A percentile compares a stretch with the other conserved stretches of the same genome.
Conservation (phyloP, 75 land plant species). For the Cryptomeria japonica region DNA sequence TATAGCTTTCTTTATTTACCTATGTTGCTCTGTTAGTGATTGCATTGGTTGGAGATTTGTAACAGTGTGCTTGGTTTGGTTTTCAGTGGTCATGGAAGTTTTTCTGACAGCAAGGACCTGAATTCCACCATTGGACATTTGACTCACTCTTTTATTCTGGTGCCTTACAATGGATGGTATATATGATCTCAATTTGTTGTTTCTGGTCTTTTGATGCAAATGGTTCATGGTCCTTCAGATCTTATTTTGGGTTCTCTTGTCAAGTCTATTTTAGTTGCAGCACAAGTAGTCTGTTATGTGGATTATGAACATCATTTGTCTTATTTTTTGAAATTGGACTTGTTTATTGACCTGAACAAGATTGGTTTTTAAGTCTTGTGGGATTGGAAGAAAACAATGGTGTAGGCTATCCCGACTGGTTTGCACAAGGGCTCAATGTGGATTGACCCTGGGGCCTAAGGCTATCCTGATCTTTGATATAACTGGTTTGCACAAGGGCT, state of each 20-base stretch:
- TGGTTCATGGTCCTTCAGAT: not conserved
- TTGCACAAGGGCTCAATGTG: not conserved
- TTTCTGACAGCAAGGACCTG: constrained; percentile 60
- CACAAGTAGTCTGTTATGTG: not conserved
- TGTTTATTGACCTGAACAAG: not conserved
- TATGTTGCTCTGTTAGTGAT: not conserved
- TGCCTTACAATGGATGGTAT: constrained; percentile 94
- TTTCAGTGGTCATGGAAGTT: constrained; percentile 95
- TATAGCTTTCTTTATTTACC: not conserved
- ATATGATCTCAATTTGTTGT: not conserved
- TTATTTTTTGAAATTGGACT: not conserved
- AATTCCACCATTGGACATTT: constrained; percentile 79
- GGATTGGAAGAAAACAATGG: not conserved
- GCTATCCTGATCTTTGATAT: not conserved
- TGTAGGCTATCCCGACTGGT: not conserved
- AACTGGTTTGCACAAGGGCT: not conserved
- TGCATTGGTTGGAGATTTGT: not conserved
- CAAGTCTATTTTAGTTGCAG: not conserved
- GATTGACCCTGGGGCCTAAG: not conserved
- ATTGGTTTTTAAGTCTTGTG: not conserved
- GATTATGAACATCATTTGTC: not conserved
- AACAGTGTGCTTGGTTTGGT: not conserved
- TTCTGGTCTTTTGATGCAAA: not conserved
- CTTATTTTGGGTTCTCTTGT: not conserved
- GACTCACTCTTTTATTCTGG: constrained; percentile 83